phyloP scores from a whole-genome alignment of 164 flowering plant genomes.

The Warburgia ugandensis region DNA sequence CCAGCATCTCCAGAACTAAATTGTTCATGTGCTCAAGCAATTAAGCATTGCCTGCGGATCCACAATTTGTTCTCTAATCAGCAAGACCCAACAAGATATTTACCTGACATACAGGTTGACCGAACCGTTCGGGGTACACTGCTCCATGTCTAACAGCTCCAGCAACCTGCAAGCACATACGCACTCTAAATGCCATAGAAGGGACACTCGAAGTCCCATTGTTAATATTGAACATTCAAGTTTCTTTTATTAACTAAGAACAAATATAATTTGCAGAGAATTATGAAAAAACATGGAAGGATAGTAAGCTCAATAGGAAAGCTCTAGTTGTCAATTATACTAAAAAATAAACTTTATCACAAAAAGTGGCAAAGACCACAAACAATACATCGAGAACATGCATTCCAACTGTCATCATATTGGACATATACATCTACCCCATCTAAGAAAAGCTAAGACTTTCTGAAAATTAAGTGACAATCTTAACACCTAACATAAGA shows the following conservation, averaged over 20 bases:
- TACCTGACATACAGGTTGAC: conserved; percentile 92
- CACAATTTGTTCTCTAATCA: background rate
- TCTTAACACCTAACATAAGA: no score
- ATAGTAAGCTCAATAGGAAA: background rate
- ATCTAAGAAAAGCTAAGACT: no score
- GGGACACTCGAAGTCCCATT: background rate
- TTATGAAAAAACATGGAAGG: background rate
- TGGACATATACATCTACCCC: no score
- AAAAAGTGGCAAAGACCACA: no score
- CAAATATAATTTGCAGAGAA: background rate
- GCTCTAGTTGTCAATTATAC: no score
- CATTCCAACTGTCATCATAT: no score
- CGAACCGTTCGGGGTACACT: conserved; percentile 80
- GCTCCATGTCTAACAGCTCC: conserved; percentile 43
- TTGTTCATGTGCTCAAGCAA: no score
- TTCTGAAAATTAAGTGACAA: no score
- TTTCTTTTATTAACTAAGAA: background rate
- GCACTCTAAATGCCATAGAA: background rate
- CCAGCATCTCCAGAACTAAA: background rate
- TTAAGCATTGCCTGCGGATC: background rate
- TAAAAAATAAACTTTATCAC: no score
- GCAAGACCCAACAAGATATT: background rate
- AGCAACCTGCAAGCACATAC: conserved; percentile 35
- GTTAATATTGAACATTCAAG: background rate
- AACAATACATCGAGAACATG: no score